Evolutionary conservation across 306 rosid genomes (phyloP).

Genomic region (Chamaecrista fasciculata): DNA sequence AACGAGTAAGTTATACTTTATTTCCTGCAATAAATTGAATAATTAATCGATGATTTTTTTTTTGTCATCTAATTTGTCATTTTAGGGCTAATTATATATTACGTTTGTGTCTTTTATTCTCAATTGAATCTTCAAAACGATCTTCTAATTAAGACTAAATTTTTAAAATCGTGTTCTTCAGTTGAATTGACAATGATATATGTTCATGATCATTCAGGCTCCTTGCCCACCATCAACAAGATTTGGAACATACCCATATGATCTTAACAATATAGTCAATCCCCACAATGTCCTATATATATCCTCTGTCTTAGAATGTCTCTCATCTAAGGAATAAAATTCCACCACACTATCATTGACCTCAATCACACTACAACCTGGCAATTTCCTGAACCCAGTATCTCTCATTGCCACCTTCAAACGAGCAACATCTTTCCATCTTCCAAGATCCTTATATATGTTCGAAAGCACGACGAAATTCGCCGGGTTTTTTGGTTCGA

Average conservation of each 20-base stretch:
- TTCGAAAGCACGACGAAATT: conserved; percentile 74
- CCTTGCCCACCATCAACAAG: conserved; percentile 30
- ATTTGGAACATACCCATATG: conserved; percentile 41
- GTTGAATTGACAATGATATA: too few relatives aligned
- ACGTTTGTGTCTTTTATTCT: too few relatives aligned
- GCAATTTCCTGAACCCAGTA: conserved; percentile 50
- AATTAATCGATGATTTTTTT: too few relatives aligned
- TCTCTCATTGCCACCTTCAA: conserved; percentile 68
- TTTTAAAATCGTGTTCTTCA: too few relatives aligned
- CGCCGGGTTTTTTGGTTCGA: conserved; percentile 78
- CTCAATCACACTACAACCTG: conserved; percentile 49
- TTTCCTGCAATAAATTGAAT: too few relatives aligned
- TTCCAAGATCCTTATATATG: conserved; percentile 71
- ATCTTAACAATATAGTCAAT: conserved; percentile 37
- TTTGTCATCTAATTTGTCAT: too few relatives aligned
- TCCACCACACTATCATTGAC: conserved; percentile 43
- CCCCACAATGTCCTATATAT: conserved; percentile 38
- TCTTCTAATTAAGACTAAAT: too few relatives aligned
- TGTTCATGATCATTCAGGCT: conserved; percentile 21
- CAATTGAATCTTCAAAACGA: too few relatives aligned
- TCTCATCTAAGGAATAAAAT: conserved; percentile 51
- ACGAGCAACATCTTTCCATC: conserved; percentile 73
- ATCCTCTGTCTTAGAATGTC: conserved; percentile 43
- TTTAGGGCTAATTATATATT: too few relatives aligned
- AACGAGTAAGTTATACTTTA: too few relatives aligned